Conservation (phyloP, 495 filamentous ascomycete species). For the Hamigera avellanea region DNA sequence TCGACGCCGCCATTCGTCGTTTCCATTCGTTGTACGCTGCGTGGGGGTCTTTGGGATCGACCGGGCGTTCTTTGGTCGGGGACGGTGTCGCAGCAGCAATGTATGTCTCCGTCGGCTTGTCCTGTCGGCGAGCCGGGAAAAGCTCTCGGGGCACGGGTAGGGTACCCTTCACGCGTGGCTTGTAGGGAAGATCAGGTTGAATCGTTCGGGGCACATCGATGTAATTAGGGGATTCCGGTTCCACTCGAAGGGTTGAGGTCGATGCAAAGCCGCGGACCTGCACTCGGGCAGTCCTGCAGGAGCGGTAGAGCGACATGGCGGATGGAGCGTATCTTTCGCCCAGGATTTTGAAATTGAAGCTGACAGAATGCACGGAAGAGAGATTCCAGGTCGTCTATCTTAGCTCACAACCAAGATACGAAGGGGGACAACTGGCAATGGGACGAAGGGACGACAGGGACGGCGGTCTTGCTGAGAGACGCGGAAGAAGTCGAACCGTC, state of each 20-base stretch:
- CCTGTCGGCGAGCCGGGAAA: conserved; percentile 37
- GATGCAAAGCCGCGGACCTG: conserved; percentile 35
- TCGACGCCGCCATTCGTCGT: conserved; percentile 42
- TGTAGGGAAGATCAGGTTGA: conserved; percentile 33
- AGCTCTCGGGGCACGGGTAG: conserved; percentile 59
- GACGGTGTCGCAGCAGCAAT: conserved; percentile 31
- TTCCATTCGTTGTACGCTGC: conserved; percentile 51
- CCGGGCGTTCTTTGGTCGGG: conserved; percentile 18
- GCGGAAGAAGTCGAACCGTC: conserved; percentile 20
- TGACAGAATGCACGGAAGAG: no score
- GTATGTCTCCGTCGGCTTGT: conserved; percentile 45
- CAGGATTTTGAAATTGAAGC: no score
- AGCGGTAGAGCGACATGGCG: conserved; percentile 31
- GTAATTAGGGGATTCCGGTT: conserved; percentile 62
- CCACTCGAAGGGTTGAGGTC: conserved; percentile 26
- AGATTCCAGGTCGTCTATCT: no score
- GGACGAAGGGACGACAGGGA: no score
- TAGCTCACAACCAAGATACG: conserved; percentile 4
- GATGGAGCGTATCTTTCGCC: not conserved
- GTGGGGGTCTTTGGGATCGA: conserved; percentile 22
- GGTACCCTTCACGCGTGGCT: conserved; percentile 51
- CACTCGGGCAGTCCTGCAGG: conserved; percentile 29
- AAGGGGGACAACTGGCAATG: conserved; percentile 1
- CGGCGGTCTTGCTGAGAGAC: conserved; percentile 7
- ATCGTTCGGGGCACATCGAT: conserved; percentile 51